Evolutionary conservation across 352 stramenopile species (phyloP), one percentile per base, ranked within the genome.

Genomic region (Thraustochytrium sp.): DNA sequence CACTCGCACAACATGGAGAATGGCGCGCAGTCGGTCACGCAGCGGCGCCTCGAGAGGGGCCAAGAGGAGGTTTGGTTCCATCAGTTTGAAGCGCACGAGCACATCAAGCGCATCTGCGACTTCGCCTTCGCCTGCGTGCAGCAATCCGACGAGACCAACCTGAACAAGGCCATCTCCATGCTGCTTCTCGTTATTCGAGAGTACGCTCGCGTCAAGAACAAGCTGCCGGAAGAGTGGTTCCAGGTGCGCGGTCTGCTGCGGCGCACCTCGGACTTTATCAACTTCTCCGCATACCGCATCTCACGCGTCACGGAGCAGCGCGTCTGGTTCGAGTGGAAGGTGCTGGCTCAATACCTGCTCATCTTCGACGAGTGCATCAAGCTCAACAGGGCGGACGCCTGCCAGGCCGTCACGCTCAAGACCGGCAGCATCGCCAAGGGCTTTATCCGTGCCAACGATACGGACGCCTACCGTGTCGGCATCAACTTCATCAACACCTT

Each of bases 401-500:
- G 68, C 42, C 42, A 80, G 42, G 2, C 31, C 23, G 40, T 80
- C 26, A 42, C 29, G 8, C 68, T 80, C 37, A 61, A 80, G 31
- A 80, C 68, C 48, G 48, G 42, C 16, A 36, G 8, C 31, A 80
- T 80, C 63, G 68, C 68, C 34, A 42, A 80, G 42, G 68, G 34
- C 34, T 63, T 80, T 1, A 61, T 80, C 13, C 31, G n/a, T 13
- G 36, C 42, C 5, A 64, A 80, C 68, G 68, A 80, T 16, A 46
- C 40, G 9, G 53, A 80, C 23, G 68, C 68, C 5, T 80, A 80
- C 53, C 29, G 40, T 11, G 68, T 80, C n/a, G 46, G 44, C 26
- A 61, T 63, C 34, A 61, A 80, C 31, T 80, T 80, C 53, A 55
- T 80, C 51, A 80, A 80, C 51, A 80, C 68, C 18, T 80, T 80